Base-by-base conservation (phyloP, 148 eudicot species). In the Talinum fruticosum region DNA sequence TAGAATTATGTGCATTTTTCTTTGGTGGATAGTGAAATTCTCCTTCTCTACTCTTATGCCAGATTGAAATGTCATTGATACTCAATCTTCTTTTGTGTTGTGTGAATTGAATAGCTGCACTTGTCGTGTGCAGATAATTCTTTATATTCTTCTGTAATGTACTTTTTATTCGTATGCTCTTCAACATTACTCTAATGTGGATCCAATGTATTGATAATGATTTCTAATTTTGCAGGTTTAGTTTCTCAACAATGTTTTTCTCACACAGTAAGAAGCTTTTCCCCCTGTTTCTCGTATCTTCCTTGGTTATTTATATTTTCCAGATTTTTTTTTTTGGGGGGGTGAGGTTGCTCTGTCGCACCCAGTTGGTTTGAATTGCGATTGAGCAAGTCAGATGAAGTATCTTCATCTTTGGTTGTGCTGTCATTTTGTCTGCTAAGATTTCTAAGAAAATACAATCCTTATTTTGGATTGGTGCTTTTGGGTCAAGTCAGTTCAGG, bases 241-340 rank as follows among this genome's bases (percentile, higher is more conserved):
- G 98, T 77, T 85, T 94, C 79, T 94, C 98, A 78, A 94, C 98
- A 49, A 91, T 92, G 96, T 92, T 92, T 76, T 95, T 95, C 81
- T 79, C 98, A 45, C 98, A 95, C 84, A 89, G 98, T 95, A 92
- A 57, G 98, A 82, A 54, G 37, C 44, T 16, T 70, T 81, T 10
- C 75, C 78, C 54, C 12, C 59, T 61, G 80, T 51, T 19, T 70
- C 71, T 53, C 61, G 36, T 57, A 79, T 32, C 34, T 72, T n/a
- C 66, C 21, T 73, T 75, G n/a, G 28, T 76, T n/a, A 18, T 62
- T 19, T 79, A 79, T 23, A 38, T 80, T 79, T 1, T 66, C 32
- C 45, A 47, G 44, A 5, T 76, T 24, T 36, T 18, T 75, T 21
- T 54, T 14, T 21, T 54, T 21, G 44, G 44, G 44, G 44, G 44